Base-by-base conservation (phyloP, 129 eudicot species). In the Escallonia herrerae region DNA sequence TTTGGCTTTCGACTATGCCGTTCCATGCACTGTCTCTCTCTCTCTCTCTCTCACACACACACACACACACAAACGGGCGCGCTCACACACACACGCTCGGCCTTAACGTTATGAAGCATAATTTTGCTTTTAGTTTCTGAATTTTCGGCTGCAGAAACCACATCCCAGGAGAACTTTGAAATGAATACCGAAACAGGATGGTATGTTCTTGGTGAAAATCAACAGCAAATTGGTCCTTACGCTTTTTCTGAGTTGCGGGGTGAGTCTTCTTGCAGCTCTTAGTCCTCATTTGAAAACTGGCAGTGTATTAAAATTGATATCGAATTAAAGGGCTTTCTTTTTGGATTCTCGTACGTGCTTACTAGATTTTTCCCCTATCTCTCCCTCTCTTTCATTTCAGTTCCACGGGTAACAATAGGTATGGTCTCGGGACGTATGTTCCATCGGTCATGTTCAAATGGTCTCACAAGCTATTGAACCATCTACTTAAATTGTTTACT, bases 141-240 rank as follows among this genome's bases (percentile, higher is more conserved):
- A 15, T 62, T n/a, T 43, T 65, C 60, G 64, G 82, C 77, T 57
- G 67, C 64, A 56, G 67, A 50, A 42, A 68, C 47, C 14, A 43
- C 41, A 41, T 10, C 38, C 42, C 10, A 41, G 2, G 38, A 50
- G 58, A 70, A 12, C 69, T 50, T 53, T 63, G 84, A 13, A 62
- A 66, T 74, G 78, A 62, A 54, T 44, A 69, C 81, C 70, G 88
- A 81, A 75, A 73, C 64, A 37, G 98, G 98, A 49, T 93, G 98
- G 98, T 93, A 77, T 74, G 80, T 93, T 65, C 82, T 88, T 38
- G 85, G 83, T 44, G 81, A 72, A 75, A 83, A 83, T 62, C 95
- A 85, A 63, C 95, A 93, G 64, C 84, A 72, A 14, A 41, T 93
- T 40, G 98, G 98, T 15, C 98, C 98, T 41, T 93, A 93, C 64